Evolutionary conservation across 805 yeast species (phyloP).

Genomic region (Metschnikowia amazonensis): DNA sequence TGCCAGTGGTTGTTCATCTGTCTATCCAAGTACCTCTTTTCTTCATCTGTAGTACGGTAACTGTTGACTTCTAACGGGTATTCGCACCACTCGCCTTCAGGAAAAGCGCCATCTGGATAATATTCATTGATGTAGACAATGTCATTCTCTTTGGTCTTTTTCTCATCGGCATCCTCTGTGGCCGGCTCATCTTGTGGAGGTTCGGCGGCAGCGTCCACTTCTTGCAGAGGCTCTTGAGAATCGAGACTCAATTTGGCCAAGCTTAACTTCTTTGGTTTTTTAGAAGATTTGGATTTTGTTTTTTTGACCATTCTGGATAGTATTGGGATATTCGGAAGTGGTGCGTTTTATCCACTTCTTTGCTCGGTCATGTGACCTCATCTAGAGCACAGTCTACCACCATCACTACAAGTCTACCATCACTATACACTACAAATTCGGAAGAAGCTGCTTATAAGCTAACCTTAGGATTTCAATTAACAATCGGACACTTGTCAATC

Average conservation of each 20-base stretch:
- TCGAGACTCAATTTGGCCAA: slow-evolving; percentile 11
- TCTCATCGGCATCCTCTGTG: slow-evolving; percentile 21
- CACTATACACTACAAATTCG: too few relatives aligned
- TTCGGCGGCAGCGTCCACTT: too few relatives aligned
- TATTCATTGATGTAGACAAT: slow-evolving; percentile 60
- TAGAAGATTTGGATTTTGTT: slow-evolving; percentile 1
- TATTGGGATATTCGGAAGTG: neutral
- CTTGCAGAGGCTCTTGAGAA: neutral
- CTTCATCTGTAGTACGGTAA: slow-evolving; percentile 81
- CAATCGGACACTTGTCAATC: too few relatives aligned
- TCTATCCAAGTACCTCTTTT: slow-evolving; percentile 72
- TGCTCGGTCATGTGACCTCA: slow-evolving; percentile 8
- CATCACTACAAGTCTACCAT: too few relatives aligned
- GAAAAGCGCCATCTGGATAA: slow-evolving; percentile 70
- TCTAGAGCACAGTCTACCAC: too few relatives aligned
- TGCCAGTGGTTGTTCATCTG: slow-evolving; percentile 65
- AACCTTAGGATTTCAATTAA: too few relatives aligned
- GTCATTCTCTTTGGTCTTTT: slow-evolving; percentile 46
- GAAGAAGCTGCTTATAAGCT: too few relatives aligned
- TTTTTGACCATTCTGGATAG: slow-evolving; percentile 1
- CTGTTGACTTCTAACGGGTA: slow-evolving; percentile 63
- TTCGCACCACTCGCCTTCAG: slow-evolving; percentile 85
- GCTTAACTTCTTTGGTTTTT: slow-evolving; percentile 8
- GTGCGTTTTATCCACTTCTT: slow-evolving; percentile 1
- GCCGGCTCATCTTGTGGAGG: neutral